phyloP scores from a whole-genome alignment of 2,329 filamentous ascomycete genomes.

The Keithomyces neogunnii region DNA sequence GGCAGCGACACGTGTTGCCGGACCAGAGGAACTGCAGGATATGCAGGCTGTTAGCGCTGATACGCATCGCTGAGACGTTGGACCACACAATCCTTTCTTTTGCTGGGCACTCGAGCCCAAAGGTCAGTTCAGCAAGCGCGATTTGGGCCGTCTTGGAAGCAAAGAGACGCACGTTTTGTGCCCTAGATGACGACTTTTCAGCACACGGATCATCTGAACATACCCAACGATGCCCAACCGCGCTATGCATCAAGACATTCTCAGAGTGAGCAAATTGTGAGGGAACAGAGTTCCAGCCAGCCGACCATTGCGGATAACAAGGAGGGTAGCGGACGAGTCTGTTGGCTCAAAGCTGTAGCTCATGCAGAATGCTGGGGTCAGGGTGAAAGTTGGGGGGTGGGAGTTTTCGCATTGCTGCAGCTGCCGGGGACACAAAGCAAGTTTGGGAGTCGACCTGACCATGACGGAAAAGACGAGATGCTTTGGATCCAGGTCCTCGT shows the following conservation, averaged over 20 bases:
- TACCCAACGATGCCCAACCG: constrained; percentile 8
- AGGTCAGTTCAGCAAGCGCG: background rate
- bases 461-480: background rate
- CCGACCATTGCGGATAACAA: background rate
- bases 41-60: background rate
- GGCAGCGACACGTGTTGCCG: constrained; percentile 6
- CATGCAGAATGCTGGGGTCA: constrained; percentile 2
- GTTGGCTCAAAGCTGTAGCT: constrained; percentile 1
- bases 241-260: background rate
- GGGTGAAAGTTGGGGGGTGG: background rate
- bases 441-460: background rate
- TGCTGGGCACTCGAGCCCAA: background rate
- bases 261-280: background rate
- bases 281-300: background rate
- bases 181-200: background rate
- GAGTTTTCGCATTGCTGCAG: background rate
- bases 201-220: background rate
- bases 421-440: background rate
- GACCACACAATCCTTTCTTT: background rate
- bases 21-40: background rate
- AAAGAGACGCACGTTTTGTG: background rate
- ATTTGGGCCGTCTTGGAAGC: background rate
- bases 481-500: no score
- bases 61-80: background rate
- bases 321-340: background rate